Percentiles rank a stretch among this genome's conserved stretches.
Conservation (phyloP, 495 filamentous ascomycete species). For the Lindgomyces ingoldianus region DNA sequence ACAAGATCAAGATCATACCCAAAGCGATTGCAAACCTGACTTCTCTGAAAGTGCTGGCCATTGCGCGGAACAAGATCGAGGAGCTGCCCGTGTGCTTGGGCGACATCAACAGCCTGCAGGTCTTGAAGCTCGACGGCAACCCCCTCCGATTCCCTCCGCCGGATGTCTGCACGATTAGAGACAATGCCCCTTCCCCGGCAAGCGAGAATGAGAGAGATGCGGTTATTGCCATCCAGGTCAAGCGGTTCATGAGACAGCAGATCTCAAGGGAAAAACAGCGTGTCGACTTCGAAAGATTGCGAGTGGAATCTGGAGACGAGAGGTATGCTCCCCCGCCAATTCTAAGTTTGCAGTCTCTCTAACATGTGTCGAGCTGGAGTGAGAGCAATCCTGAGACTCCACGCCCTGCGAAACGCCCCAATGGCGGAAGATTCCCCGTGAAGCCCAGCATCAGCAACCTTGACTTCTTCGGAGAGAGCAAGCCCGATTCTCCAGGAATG, state of each 20-base stretch:
- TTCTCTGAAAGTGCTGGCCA: conserved; percentile 49
- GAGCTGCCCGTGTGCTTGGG: conserved; percentile 79
- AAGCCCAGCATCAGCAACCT: conserved; percentile 64
- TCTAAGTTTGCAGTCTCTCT: neutral
- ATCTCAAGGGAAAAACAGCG: conserved; percentile 50
- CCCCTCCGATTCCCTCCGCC: conserved; percentile 70
- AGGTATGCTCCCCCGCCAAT: conserved; percentile 51
- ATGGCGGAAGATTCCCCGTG: conserved; percentile 81
- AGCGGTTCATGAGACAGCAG: conserved; percentile 69
- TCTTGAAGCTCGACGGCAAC: conserved; percentile 85
- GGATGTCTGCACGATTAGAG: conserved; percentile 55
- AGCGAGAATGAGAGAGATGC: conserved; percentile 66
- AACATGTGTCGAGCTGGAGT: conserved; percentile 23
- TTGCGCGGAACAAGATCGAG: conserved; percentile 83
- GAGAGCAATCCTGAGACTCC: conserved; percentile 68
- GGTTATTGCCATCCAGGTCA: conserved; percentile 69
- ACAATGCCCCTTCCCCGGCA: conserved; percentile 49
- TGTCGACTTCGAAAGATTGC: conserved; percentile 48
- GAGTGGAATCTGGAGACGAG: conserved; percentile 65
- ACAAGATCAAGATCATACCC: conserved; percentile 75
- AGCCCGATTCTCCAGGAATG: conserved; percentile 34
- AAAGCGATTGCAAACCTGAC: conserved; percentile 74
- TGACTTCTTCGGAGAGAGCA: conserved; percentile 38
- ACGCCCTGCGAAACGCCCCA: conserved; percentile 69
- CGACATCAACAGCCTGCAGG: conserved; percentile 83